Evolutionary conservation across 345 rosid genomes (phyloP).

Genomic region (Lepidium aucheri): DNA sequence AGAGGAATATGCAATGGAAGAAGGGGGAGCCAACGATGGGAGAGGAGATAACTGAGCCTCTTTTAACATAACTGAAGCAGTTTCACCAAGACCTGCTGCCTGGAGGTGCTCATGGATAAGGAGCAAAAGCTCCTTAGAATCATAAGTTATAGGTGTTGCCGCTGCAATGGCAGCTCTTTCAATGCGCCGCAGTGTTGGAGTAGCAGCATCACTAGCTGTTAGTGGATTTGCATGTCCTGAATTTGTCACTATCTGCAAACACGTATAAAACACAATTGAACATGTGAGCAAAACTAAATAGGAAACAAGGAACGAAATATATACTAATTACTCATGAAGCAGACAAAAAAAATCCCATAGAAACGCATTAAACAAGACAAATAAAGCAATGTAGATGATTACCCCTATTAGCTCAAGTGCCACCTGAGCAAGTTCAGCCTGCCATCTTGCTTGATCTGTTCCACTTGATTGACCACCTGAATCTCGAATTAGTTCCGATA

Average conservation of each 20-base stretch:
- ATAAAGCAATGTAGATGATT: slow-evolving; percentile 18
- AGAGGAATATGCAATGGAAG: slow-evolving; percentile 48
- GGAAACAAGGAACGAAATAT: not conserved
- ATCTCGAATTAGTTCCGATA: slow-evolving; percentile 92
- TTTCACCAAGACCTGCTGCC: slow-evolving; percentile 70
- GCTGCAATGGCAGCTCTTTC: slow-evolving; percentile 99
- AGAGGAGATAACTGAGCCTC: slow-evolving; percentile 92
- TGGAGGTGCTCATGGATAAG: slow-evolving; percentile 97
- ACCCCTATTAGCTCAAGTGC: slow-evolving; percentile 96
- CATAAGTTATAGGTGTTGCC: slow-evolving; percentile 93
- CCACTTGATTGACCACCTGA: slow-evolving; percentile 74
- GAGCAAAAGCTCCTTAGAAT: slow-evolving; percentile 82
- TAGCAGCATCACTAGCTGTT: slow-evolving; percentile 99
- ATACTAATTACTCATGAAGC: not conserved
- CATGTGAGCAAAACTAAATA: not conserved
- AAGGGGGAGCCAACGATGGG: slow-evolving; percentile 55
- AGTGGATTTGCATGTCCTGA: slow-evolving; percentile 89
- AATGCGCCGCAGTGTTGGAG: slow-evolving; percentile 91
- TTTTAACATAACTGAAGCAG: slow-evolving; percentile 62
- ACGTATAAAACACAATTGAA: slow-evolving; percentile 15
- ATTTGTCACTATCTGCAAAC: slow-evolving; percentile 80
- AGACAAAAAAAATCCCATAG: not conserved
- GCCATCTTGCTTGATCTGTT: slow-evolving; percentile 91
- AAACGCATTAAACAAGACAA: not conserved
- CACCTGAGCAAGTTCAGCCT: slow-evolving; percentile 85